Evolutionary conservation across 148 eudicot species (phyloP), one percentile per base, ranked within the genome.

Genomic region (Chenopodium berlandieri): DNA sequence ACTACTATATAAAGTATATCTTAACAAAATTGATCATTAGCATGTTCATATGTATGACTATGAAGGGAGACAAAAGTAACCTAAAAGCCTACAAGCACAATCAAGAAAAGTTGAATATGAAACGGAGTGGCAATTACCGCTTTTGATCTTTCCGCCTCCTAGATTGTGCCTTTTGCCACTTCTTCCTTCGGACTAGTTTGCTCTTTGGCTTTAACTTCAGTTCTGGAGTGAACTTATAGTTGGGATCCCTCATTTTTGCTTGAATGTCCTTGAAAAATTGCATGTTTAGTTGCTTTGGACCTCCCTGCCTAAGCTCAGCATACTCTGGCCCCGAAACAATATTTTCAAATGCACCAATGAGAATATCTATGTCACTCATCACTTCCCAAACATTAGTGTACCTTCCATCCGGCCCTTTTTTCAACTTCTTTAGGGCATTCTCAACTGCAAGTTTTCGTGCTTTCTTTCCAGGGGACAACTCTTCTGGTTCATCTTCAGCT

Each of bases 401-500:
- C 60, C 99, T 90, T 76, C 99, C 99, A 83, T 96, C 99, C 17
- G 99, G 98, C 67, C 99, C 99, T 83, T 91, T 96, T 82, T 92
- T 94, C 78, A 96, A 80, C 87, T 96, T 96, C 84, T 92, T 92
- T 60, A 96, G 77, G 25, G 99, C 98, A 84, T 96, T 96, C 84
- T 96, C 94, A 76, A 96, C 97, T 31, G 98, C 98, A 72, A 94
- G 82, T 86, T 94, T 94, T 79, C 99, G 88, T 23, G 99, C 97
- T 86, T 93, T 91, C 86, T 92, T 92, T 71, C 99, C 99, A 0
- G 98, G 98, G 58, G 97, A 90, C 11, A 96, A 82, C 83, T 96
- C 99, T 77, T 94, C 99, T 0, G 94, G 92, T 84, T 94, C 99
- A 44, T 89, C 76, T 86, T 94, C 99, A 47, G 80, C 86, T 83